Evolutionary conservation across 345 rosid species (phyloP).

Genomic region (Dimocarpus longan): DNA sequence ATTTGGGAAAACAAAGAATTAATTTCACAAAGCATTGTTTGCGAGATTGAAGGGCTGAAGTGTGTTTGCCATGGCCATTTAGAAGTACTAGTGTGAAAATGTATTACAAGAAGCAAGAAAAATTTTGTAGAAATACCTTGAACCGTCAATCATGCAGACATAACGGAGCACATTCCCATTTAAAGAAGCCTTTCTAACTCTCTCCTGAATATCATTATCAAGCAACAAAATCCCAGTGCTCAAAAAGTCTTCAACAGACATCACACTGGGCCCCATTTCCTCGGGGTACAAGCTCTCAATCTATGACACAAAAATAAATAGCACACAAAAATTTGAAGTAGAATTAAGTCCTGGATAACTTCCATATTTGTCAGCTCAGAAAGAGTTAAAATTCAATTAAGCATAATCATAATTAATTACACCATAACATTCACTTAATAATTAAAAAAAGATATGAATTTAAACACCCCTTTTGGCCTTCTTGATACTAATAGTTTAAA

Average conservation of each 20-base stretch:
- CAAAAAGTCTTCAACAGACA: slow-evolving; percentile 80
- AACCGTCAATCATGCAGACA: slow-evolving; percentile 75
- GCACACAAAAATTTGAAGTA: slow-evolving; percentile 3
- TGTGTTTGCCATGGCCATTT: not conserved
- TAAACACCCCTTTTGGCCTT: not conserved
- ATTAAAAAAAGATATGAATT: not conserved
- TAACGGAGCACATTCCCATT: slow-evolving; percentile 85
- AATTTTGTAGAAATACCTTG: slow-evolving; percentile 51
- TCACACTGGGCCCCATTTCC: slow-evolving; percentile 67
- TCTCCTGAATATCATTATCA: slow-evolving; percentile 62
- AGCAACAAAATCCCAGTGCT: slow-evolving; percentile 54
- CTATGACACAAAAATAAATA: slow-evolving; percentile 39
- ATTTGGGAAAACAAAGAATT: not conserved
- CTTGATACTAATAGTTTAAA: not conserved
- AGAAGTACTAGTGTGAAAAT: not conserved
- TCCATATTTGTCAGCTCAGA: not conserved
- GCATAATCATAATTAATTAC: not conserved
- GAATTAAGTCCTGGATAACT: slow-evolving; percentile 1
- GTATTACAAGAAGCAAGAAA: slow-evolving; percentile 1
- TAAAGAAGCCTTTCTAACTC: slow-evolving; percentile 72
- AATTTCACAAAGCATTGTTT: not conserved
- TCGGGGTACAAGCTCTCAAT: slow-evolving; percentile 87
- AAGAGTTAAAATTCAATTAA: not conserved
- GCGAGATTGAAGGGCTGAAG: not conserved
- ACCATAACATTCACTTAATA: not conserved